Base-by-base conservation (phyloP, 208 protist genomes). In the Leptomonas pyrrhocoris region DNA sequence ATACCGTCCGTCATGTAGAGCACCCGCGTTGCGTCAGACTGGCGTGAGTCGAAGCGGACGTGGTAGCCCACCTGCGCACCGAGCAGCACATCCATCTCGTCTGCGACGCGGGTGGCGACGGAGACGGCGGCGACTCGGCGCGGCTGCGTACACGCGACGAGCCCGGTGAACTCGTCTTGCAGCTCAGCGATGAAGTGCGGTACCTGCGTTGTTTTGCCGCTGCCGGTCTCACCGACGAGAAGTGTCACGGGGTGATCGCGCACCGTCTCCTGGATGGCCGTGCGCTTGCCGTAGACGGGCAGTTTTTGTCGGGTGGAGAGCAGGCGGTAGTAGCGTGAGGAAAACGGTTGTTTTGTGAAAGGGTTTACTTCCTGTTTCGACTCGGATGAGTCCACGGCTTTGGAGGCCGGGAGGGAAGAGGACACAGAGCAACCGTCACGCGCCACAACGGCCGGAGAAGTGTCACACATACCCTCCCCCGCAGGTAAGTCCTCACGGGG, bases 1-100 rank as follows among this genome's bases (percentile, higher is more conserved):
- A 99, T 99, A 81, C 98, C 98, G 83, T 99, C 98, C 9, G 99
- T 99, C 86, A 99, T 96, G 84, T 99, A 99, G 43, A 99, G 96
- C 42, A 99, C 91, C 23, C 89, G 86, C 9, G 99, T 99, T n/a
- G 92, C 74, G 12, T 76, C 63, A 40, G 73, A 89, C 19, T 93
- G 96, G 42, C 79, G 88, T 60, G 99, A 96, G 65, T 99, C 97
- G 79, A 99, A 99, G 55, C 99, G 93, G 59, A 99, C 99, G 27
- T 91, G 90, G 75, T 99, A 99, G 38, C 99, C 99, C 1, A 99
- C 98, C 59, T 99, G 92, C 23, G 95, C 78, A 30, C 98, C 99
- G 1, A 99, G 79, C n/a, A 60, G 53, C 46, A 98, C 98, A 34
- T 98, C 98, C 79, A 98, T 97, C 80, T 99, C 99, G 56, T 98